phyloP scores from a whole-genome alignment of 2,329 filamentous ascomycete species.

The Botrytis tulipae region DNA sequence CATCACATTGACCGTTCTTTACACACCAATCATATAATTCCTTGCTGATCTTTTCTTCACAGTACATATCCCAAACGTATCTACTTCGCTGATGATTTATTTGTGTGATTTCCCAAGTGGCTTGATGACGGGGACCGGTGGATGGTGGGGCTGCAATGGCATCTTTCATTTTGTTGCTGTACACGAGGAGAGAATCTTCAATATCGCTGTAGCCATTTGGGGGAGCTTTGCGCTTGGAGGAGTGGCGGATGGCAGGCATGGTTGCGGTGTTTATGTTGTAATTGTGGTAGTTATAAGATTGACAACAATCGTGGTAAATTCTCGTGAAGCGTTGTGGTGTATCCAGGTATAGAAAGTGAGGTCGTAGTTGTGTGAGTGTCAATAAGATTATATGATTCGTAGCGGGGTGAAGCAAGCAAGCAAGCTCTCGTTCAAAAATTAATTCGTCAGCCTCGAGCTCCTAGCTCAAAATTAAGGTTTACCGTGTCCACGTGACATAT shows the following conservation, averaged over 20 bases:
- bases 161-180: constrained; percentile 90
- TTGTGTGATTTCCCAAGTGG: constrained; percentile 96
- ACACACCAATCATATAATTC: constrained; percentile 92
- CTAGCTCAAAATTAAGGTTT: constrained; percentile 9
- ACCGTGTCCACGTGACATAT: constrained; percentile 1
- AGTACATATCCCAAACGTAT: constrained; percentile 98
- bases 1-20: constrained; percentile 95
- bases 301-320: background rate
- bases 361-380: background rate
- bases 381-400: background rate
- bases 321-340: background rate
- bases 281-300: background rate
- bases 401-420: constrained; percentile 16
- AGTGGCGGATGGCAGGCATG: constrained; percentile 77
- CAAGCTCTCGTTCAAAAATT: constrained; percentile 7
- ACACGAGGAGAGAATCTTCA: constrained; percentile 81
- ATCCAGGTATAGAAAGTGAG: background rate
- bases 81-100: constrained; percentile 88
- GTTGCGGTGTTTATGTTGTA: constrained; percentile 17
- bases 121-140: constrained; percentile 81
- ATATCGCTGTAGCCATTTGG: constrained; percentile 86
- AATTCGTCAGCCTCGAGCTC: constrained; percentile 23
- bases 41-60: constrained; percentile 91
- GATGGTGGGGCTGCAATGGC: constrained; percentile 85
- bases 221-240: constrained; percentile 75